Base-by-base conservation (phyloP, 345 rosid genomes). In the Luvunga scandens region DNA sequence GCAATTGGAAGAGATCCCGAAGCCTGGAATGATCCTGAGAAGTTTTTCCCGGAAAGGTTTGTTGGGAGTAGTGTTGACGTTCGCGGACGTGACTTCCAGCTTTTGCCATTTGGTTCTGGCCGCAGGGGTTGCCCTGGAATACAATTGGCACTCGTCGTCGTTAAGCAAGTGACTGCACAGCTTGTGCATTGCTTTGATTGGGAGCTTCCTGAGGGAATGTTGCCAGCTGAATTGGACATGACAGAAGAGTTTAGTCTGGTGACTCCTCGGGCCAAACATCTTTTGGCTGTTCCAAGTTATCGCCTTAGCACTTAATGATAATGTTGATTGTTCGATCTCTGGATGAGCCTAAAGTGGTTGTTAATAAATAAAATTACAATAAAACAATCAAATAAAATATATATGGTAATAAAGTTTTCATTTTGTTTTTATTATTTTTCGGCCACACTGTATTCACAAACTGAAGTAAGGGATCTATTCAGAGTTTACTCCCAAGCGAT, bases 101-200 rank as follows among this genome's bases (percentile, higher is more conserved):
- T 89, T 30, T 21, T 88, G 7, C 90, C 91, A 0, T 88, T 89
- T 16, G 91, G 91, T 1, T 74, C 88, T 0, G 90, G 90, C 0
- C 84, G 89, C 0, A 73, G 87, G 45, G 69, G 86, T 1, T 89
- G 90, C 75, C 90, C 88, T 6, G 86, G 90, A 66, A 39, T 86
- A 66, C 88, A 81, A 9, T 50, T 89, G 22, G 90, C 83, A 27
- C 75, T 84, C 18, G 82, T 70, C 0, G 1, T 81, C 30, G 86
- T 87, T n/a, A 81, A 72, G 2, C 77, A 69, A 9, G 82, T 80
- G 36, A 1, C 83, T 16, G 92, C 88, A 0, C 92, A 89, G 13
- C 65, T 89, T 18, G 80, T 84, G 14, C 90, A 89, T 78, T 87
- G 89, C 85, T 89, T 89, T 69, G 84, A 80, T 57, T 87, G 89